Evolutionary conservation across 169 alveolate genomes (phyloP).

Genomic region (Cryptosporidium parvum): DNA sequence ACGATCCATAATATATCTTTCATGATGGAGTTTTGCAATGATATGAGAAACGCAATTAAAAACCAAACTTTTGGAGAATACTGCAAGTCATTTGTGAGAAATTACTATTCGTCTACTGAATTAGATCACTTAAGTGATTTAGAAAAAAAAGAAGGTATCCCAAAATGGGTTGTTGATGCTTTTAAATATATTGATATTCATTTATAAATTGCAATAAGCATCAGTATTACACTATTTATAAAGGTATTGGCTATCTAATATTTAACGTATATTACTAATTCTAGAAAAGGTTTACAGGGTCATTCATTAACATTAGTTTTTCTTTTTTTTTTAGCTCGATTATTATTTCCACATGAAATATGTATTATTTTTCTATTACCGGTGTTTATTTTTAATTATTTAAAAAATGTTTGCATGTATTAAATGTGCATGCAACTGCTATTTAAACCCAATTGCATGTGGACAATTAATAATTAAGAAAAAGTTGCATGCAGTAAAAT

Average conservation of each 20-base stretch:
- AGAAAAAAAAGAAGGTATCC: conserved; percentile 82
- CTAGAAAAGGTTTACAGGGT: not conserved
- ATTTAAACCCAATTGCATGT: conserved; percentile 2
- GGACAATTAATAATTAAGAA: not conserved
- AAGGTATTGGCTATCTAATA: not conserved
- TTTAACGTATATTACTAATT: not conserved
- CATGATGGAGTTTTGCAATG: conserved; percentile 87
- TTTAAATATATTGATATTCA: conserved; percentile 74
- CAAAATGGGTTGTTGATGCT: conserved; percentile 90
- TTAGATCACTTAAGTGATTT: conserved; percentile 50
- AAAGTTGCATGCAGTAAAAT: conserved; percentile 2
- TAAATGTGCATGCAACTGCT: not conserved
- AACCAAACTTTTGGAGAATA: conserved; percentile 84
- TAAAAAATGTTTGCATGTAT: not conserved
- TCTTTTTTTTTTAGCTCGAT: not conserved
- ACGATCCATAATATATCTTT: conserved; percentile 92
- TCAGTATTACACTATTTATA: not conserved
- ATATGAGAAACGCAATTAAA: conserved; percentile 86
- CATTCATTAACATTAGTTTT: not conserved
- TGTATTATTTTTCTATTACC: not conserved
- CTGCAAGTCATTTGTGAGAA: conserved; percentile 83
- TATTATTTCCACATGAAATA: conserved; percentile 2
- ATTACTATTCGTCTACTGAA: conserved; percentile 75
- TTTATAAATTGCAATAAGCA: not conserved
- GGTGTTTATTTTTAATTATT: not conserved